Base-by-base conservation (phyloP, 2,329 filamentous ascomycete species). In the Apiospora pterosperma region DNA sequence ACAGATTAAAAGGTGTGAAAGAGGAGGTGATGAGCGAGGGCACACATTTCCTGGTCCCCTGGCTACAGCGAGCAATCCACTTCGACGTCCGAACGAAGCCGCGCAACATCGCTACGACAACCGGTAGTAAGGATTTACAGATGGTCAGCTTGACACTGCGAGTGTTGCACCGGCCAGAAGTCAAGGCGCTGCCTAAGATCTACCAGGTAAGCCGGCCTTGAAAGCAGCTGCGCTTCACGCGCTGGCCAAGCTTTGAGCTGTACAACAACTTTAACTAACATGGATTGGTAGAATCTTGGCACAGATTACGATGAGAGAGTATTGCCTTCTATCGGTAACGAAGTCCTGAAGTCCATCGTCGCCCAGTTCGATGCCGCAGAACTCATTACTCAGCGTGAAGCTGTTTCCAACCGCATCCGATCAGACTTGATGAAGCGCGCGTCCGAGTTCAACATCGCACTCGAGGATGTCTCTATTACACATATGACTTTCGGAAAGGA, bases 401-500 rank as follows among this genome's bases (percentile, higher is more conserved):
- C 95, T 69, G 96, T 99, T 74, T 95, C 91, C 69, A 91, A 97
- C 80, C 92, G 94, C 74, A 99, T 99, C 84, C 93, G 92, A 67
- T 86, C 87, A 72, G 96, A 99, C 78, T 89, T 99, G 61, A 90
- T 96, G 76, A 93, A 91, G 83, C 94, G 96, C 74, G 96, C 96
- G 59, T 84, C 90, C 75, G 96, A 99, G 80, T 99, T 99, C 89
- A 97, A 99, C 85, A 99, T 99, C 76, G 93, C 93, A 34, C 92
- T 99, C 63, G 96, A 99, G 82, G 96, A 99, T 76, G 96, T 99
- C 66, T 97, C 93, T 76, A 99, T 99, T 80, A 99, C 96, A 67
- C 96, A 99, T 86, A 99, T 99, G 96, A 99, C 96, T 62, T 99
- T 99, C 78, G 96, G 96, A 72, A 95, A 95, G 80, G 96, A 99